Evolutionary conservation across 305 asterid species (phyloP), one percentile per base, ranked within the genome.

Genomic region (Fraxinus platypoda): DNA sequence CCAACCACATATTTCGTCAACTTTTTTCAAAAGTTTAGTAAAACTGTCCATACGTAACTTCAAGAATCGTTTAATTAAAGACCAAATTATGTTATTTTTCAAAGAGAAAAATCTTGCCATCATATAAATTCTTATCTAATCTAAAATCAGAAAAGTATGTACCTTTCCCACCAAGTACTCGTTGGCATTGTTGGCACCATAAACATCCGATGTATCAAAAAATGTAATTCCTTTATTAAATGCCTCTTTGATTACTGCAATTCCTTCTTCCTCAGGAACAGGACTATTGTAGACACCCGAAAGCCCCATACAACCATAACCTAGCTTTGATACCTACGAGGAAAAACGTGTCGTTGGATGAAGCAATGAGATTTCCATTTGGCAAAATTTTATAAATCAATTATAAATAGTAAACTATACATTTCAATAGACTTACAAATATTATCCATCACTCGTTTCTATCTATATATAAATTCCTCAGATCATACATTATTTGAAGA

Each of bases 281-380:
- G 86, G 89, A 80, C n/a, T 38, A 81, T 80, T 90, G 77, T 90
- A 90, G 11, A 46, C 57, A 46, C 57, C 57, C 1, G 57, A 46
- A 25, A 90, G 88, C 23, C 90, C 91, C 93, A 88, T 87, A 79
- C 91, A 90, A 5, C 93, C 93, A 68, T 73, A 90, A 19, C 93
- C 93, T 38, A 90, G 43, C 81, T 78, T 87, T 7, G 93, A 88
- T 26, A 88, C 90, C 93, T 88, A 46, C 7, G 28, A 21, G 37
- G 19, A 9, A 52, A 72, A 2, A 3, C 0, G 12, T 26, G 5
- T 0, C 57, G 1, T 13, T 46, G 6, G 57, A 46, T 46, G 57
- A 46, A 46, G 57, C 57, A 46, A 13, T 46, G 57, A 46, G 57
- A 46, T 3, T 46, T 43, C 26, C 28, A 3, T 43, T 12, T 43